A percentile compares a stretch with the other conserved stretches of the same genome.
These are phyloP conservation scores for Fomitopsis betulina DNA, from an alignment of 1,284 basidiomycete species.

Conservation along the genomic window DNA sequence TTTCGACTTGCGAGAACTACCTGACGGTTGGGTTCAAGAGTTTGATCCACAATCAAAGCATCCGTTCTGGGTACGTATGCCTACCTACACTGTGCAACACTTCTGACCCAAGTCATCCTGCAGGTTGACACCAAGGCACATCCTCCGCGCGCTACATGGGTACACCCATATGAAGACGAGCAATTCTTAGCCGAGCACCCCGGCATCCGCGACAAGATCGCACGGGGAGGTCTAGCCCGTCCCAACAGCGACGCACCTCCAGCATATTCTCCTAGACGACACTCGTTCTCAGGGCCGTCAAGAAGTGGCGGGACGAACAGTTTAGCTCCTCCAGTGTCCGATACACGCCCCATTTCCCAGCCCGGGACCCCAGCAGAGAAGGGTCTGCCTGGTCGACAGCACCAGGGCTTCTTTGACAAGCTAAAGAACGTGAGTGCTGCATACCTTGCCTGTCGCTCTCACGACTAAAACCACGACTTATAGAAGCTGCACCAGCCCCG, in stretches of 20 bases:
- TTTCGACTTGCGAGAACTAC: constrained; percentile 31
- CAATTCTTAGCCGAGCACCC: constrained; percentile 56
- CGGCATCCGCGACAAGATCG: constrained; percentile 36
- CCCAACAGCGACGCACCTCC: constrained; percentile 14
- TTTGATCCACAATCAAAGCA: constrained; percentile 40
- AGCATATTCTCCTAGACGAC: constrained; percentile 27
- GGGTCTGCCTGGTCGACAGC: constrained; percentile 3
- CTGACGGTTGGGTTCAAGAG: constrained; percentile 61
- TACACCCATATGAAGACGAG: constrained; percentile 66
- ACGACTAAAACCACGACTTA: background rate
- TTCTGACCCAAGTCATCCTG: constrained; percentile 4
- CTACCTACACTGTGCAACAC: background rate
- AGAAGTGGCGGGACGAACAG: constrained; percentile 4
- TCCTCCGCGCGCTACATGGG: constrained; percentile 69
- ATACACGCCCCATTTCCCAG: constrained; percentile 14
- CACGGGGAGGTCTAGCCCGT: constrained; percentile 12
- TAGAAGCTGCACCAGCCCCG: background rate
- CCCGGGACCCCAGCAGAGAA: constrained; percentile 12
- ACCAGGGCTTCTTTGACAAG: constrained; percentile 51
- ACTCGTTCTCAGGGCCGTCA: constrained; percentile 26
- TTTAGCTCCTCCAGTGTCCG: constrained; percentile 7
- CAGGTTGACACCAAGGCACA: constrained; percentile 61
- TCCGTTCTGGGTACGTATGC: constrained; percentile 37
- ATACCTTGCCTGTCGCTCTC: background rate
- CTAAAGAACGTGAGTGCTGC: constrained; percentile 39